Evolutionary conservation across 179 eudicot species (phyloP).

Genomic region (Gypsophila paniculata): DNA sequence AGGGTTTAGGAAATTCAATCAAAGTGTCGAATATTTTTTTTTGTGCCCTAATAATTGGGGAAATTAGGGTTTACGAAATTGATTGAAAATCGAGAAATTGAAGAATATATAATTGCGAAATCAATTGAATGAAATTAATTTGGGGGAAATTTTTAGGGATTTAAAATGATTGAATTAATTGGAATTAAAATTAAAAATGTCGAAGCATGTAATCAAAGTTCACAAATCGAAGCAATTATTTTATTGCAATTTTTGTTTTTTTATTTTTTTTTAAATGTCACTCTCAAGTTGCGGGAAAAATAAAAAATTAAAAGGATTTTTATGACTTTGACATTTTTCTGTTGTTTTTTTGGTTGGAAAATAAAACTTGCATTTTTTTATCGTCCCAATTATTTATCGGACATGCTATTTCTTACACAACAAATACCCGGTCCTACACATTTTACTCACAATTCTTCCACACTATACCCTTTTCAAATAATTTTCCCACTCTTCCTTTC

Average conservation of each 20-base stretch:
- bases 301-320: not conserved
- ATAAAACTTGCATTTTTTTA: no score
- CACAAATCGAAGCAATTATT: slow-evolving; percentile 23
- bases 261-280: slow-evolving; percentile 9
- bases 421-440: no score
- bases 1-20: slow-evolving; percentile 2
- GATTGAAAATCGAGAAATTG: slow-evolving; percentile 14
- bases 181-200: slow-evolving; percentile 6
- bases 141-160: slow-evolving; percentile 4
- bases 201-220: slow-evolving; percentile 26
- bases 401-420: no score
- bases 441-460: no score
- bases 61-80: slow-evolving; percentile 23
- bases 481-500: no score
- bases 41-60: slow-evolving; percentile 25
- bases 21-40: not conserved
- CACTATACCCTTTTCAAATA: no score
- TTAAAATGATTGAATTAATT: not conserved
- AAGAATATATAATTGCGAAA: not conserved
- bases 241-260: not conserved
- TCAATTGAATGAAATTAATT: slow-evolving; percentile 7
- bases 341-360: no score
- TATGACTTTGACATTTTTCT: not conserved
- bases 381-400: no score
- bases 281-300: not conserved